phyloP scores from a whole-genome alignment of 176 grass and related monocot species.

The Hordeum vulgare region MorexV3_pseudomolecules_assembly NC_058520.1:37280670-37281169 shows the following conservation, averaged over 20 bases:
- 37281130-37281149: not conserved
- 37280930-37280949: not conserved
- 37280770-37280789: conserved; percentile 74
- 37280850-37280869: conserved; percentile 60
- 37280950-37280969: not conserved
- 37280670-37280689: conserved; percentile 95
- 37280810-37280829: conserved; percentile 89
- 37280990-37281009: not conserved
- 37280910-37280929: not conserved
- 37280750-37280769: conserved; percentile 84
- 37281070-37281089: not conserved
- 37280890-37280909: not conserved
- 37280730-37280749: conserved; percentile 89
- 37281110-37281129: not conserved
- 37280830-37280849: conserved; percentile 76
- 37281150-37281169: not conserved
- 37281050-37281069: not conserved
- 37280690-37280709: conserved; percentile 89
- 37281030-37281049: not conserved
- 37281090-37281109: not conserved
- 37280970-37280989: not conserved
- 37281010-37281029: not conserved
- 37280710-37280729: conserved; percentile 79
- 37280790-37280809: conserved; percentile 85
- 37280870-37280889: not conserved